Percentiles rank a stretch among this genome's conserved stretches.
Evolutionary conservation across 495 filamentous ascomycete genomes (phyloP).

Genomic region (Astrothelium macrocarpum): DNA sequence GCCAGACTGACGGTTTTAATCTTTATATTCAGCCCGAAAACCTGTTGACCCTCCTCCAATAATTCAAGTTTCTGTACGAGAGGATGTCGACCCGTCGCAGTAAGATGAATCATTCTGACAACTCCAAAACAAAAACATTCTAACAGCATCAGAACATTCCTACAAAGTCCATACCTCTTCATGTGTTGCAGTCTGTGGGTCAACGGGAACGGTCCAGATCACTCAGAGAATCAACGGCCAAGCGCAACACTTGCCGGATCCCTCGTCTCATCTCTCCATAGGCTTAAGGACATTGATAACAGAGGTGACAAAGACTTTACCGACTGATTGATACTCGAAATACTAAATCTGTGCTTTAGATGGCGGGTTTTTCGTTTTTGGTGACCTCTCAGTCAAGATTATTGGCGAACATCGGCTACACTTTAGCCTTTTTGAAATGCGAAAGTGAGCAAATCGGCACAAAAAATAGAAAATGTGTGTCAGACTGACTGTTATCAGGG

Average conservation of each 20-base stretch:
- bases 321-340: not conserved
- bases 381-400: constrained; percentile 76
- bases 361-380: constrained; percentile 95
- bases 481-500: constrained; percentile 29
- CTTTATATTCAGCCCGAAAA: constrained; percentile 60
- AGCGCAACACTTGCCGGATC: constrained; percentile 63
- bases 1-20: constrained; percentile 10
- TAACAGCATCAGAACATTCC: constrained; percentile 7
- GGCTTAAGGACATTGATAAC: constrained; percentile 86
- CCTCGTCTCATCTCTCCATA: constrained; percentile 83
- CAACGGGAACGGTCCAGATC: constrained; percentile 44
- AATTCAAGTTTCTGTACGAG: constrained; percentile 67
- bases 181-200: constrained; percentile 64
- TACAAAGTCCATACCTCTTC: constrained; percentile 67
- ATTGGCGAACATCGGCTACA: constrained; percentile 71
- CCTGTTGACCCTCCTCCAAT: constrained; percentile 93
- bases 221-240: constrained; percentile 41
- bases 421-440: constrained; percentile 82
- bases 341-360: constrained; percentile 37
- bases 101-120: constrained; percentile 36
- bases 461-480: not conserved
- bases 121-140: not conserved
- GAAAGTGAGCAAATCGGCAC: constrained; percentile 43
- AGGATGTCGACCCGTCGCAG: constrained; percentile 62
- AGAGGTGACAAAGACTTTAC: constrained; percentile 40